A percentile compares a stretch with the other conserved stretches of the same genome.
phyloP scores from a whole-genome alignment of 768 basidiomycete genomes.

The Collybiopsis confluens region DNA sequence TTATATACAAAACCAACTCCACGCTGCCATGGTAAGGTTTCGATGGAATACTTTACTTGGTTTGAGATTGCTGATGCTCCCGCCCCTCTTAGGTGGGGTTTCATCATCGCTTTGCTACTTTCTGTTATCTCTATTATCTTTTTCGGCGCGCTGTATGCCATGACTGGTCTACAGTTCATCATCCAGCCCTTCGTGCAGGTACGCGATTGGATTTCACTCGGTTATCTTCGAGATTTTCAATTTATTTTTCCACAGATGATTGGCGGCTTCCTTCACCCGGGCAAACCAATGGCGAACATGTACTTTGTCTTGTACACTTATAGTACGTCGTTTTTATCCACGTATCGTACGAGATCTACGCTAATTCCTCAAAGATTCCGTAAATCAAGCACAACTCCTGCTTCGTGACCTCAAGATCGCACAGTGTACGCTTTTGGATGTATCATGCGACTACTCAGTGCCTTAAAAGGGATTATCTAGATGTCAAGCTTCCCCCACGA shows the following conservation, averaged over 20 bases:
- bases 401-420: constrained; percentile 46
- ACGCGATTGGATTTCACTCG: too few relatives aligned
- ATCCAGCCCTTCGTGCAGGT: not conserved
- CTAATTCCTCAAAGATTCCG: constrained; percentile 29
- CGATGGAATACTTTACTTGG: too few relatives aligned
- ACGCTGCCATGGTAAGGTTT: constrained; percentile 40
- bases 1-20: constrained; percentile 43
- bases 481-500: too few relatives aligned
- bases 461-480: not conserved
- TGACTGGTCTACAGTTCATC: not conserved
- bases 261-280: too few relatives aligned
- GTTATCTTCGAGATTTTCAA: too few relatives aligned
- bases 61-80: not conserved
- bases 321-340: not conserved
- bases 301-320: not conserved
- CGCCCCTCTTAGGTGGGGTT: not conserved
- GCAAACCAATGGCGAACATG: not conserved
- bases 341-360: not conserved
- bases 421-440: constrained; percentile 24
- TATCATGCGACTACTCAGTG: not conserved
- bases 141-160: not conserved
- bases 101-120: not conserved
- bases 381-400: constrained; percentile 39
- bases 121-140: not conserved
- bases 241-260: too few relatives aligned